These are phyloP conservation scores for Rhizopus sp. DNA, from an alignment of 371 early-diverging fungal species.

Conservation along the genomic window DNA sequence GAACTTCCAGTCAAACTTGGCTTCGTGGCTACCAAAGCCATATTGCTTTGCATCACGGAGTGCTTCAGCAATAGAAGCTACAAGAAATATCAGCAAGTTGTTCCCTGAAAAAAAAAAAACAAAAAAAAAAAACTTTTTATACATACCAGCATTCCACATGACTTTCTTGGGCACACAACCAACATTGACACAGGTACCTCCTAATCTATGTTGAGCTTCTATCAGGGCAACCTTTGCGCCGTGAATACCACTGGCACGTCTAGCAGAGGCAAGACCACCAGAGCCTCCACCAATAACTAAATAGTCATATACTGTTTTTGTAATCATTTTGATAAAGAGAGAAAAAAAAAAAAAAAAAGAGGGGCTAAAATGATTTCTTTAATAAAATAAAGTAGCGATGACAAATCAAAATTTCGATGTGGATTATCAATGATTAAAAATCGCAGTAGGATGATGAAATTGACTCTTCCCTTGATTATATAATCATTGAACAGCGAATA, in stretches of 20 bases:
- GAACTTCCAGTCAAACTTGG: slow-evolving; percentile 66
- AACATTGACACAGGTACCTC: slow-evolving; percentile 96
- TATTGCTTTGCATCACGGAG: slow-evolving; percentile 86
- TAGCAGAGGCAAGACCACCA: slow-evolving; percentile 91
- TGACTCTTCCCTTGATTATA: too few relatives aligned
- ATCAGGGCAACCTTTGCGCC: slow-evolving; percentile 92
- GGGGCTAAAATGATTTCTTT: not conserved
- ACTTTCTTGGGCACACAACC: slow-evolving; percentile 99
- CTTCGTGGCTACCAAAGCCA: slow-evolving; percentile 73
- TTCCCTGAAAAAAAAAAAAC: not conserved
- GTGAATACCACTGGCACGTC: slow-evolving; percentile 86
- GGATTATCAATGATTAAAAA: too few relatives aligned
- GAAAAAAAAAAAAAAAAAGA: slow-evolving; percentile 3
- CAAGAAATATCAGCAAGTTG: not conserved
- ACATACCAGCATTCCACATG: slow-evolving; percentile 89
- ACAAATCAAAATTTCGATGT: too few relatives aligned
- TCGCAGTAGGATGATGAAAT: too few relatives aligned
- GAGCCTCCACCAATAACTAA: slow-evolving; percentile 92
- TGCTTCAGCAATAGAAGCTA: slow-evolving; percentile 84
- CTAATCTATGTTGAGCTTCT: slow-evolving; percentile 83
- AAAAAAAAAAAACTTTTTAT: not conserved
- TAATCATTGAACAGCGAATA: too few relatives aligned
- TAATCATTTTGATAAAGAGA: not conserved
- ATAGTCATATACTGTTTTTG: slow-evolving; percentile 72
- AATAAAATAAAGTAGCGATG: not conserved